Conservation (phyloP, 2,329 filamentous ascomycete species). For the Fusarium concolor region DNA sequence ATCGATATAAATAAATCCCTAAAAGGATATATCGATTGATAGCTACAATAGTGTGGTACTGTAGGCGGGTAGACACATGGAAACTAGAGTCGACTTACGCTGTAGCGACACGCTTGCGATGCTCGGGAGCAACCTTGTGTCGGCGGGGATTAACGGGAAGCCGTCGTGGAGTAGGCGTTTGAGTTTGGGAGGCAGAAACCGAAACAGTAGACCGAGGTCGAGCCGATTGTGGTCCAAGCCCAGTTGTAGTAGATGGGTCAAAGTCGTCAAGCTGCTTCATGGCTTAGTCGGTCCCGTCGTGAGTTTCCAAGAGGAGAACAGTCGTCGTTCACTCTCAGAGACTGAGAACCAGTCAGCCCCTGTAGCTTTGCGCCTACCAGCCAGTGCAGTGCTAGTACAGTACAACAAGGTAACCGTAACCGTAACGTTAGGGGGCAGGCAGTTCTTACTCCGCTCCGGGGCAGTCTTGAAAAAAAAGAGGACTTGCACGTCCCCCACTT, state of each 20-base stretch:
- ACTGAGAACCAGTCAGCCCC: constrained; percentile 32
- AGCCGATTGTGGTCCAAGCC: constrained; percentile 12
- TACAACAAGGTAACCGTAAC: neutral
- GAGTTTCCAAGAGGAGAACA: constrained; percentile 30
- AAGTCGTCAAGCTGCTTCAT: constrained; percentile 35
- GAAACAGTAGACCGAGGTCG: constrained; percentile 36
- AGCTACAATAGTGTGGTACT: constrained; percentile 1
- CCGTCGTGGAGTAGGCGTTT: constrained; percentile 47
- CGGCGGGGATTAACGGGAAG: constrained; percentile 63
- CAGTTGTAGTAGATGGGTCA: constrained; percentile 4
- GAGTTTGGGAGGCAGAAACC: constrained; percentile 21
- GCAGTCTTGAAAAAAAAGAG: neutral
- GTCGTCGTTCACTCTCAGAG: constrained; percentile 24
- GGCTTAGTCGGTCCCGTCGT: constrained; percentile 22
- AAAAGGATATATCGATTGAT: constrained; percentile 5
- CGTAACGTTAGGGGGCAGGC: constrained; percentile 6
- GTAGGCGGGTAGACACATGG: constrained; percentile 7
- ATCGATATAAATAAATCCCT: neutral
- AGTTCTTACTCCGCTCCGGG: constrained; percentile 4
- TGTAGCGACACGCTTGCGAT: constrained; percentile 62
- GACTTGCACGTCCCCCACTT: constrained; percentile 16
- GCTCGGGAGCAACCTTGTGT: constrained; percentile 59
- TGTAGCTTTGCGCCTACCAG: constrained; percentile 16
- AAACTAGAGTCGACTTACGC: constrained; percentile 55
- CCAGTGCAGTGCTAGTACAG: neutral